A percentile compares a stretch with the other conserved stretches of the same genome.
phyloP scores from a whole-genome alignment of 352 stramenopile species.

The Phytophthora capsici region DNA sequence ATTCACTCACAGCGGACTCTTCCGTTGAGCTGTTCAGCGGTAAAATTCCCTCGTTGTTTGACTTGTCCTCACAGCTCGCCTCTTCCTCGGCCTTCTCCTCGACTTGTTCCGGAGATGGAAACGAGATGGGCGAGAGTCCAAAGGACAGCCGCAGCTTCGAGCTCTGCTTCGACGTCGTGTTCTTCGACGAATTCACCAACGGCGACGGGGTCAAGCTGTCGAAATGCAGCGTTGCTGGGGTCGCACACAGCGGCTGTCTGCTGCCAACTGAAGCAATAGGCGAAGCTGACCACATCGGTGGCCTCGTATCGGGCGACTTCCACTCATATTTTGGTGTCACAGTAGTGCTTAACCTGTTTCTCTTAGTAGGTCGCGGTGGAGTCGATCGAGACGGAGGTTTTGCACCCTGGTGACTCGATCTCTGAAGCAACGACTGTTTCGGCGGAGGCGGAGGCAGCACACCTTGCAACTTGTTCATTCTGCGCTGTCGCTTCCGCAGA shows the following conservation, averaged over 20 bases:
- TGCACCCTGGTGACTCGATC: conserved; percentile 14
- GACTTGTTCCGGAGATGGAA: conserved; percentile 17
- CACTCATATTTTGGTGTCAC: conserved; percentile 14
- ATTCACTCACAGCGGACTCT: conserved; percentile 4
- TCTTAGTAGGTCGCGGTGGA: conserved; percentile 22
- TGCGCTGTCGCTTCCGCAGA: conserved; percentile 47
- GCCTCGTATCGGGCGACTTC: conserved; percentile 17
- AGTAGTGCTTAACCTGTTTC: conserved; percentile 4
- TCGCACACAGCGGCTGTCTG: conserved; percentile 18
- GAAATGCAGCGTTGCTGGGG: conserved; percentile 17
- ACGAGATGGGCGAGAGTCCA: conserved; percentile 59
- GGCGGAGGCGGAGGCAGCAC: conserved; percentile 10
- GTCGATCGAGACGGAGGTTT: conserved; percentile 20
- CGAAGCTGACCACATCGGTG: conserved; percentile 39
- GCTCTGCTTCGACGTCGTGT: conserved; percentile 12
- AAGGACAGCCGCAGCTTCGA: conserved; percentile 39
- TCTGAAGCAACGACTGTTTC: conserved; percentile 8
- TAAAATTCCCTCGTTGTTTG: conserved; percentile 21
- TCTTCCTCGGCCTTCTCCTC: conserved; percentile 25
- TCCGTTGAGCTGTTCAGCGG: conserved; percentile 16
- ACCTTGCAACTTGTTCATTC: conserved; percentile 47
- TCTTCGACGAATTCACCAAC: conserved; percentile 13
- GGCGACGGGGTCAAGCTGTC: conserved; percentile 25
- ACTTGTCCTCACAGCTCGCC: conserved; percentile 1
- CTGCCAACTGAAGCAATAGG: conserved; percentile 22